phyloP scores from a whole-genome alignment of 768 basidiomycete species.

The Dioszegia crocea region DNA sequence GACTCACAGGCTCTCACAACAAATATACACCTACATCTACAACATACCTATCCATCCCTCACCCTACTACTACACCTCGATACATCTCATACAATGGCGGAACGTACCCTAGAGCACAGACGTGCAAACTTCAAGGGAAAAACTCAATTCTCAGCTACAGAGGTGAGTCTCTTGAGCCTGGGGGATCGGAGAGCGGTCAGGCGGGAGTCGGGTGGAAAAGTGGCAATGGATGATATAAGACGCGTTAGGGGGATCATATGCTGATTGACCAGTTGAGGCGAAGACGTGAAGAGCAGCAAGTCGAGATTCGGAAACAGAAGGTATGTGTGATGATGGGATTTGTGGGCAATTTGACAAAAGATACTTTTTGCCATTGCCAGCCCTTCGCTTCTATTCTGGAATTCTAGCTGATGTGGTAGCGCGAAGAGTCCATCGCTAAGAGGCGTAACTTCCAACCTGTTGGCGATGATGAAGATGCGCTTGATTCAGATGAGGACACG shows the following conservation, averaged over 20 bases:
- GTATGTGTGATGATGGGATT: too few species aligned
- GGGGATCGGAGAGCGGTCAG: too few species aligned
- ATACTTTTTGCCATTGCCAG: too few species aligned
- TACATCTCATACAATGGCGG: conserved; percentile 35
- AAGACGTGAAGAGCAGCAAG: conserved; percentile 96
- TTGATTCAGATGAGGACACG: conserved; percentile 80
- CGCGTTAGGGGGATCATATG: not conserved
- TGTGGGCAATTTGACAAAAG: too few species aligned
- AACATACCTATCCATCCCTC: not conserved
- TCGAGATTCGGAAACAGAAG: conserved; percentile 97
- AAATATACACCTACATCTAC: not conserved
- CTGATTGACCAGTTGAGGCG: conserved; percentile 65
- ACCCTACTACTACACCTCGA: not conserved
- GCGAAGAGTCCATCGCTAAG: conserved; percentile 98
- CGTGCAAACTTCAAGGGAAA: conserved; percentile 51
- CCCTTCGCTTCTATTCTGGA: too few species aligned
- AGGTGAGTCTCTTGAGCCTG: conserved; percentile 29
- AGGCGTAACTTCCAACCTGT: conserved; percentile 85
- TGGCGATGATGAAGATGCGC: conserved; percentile 53
- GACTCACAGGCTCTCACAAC: too few species aligned
- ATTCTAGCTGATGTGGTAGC: conserved; percentile 39
- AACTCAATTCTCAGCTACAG: conserved; percentile 49
- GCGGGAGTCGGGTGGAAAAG: too few species aligned
- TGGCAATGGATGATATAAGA: too few species aligned
- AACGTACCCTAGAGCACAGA: conserved; percentile 46